phyloP scores from a whole-genome alignment of 371 early-diverging fungal species.

The Mucor mucedo region DNA sequence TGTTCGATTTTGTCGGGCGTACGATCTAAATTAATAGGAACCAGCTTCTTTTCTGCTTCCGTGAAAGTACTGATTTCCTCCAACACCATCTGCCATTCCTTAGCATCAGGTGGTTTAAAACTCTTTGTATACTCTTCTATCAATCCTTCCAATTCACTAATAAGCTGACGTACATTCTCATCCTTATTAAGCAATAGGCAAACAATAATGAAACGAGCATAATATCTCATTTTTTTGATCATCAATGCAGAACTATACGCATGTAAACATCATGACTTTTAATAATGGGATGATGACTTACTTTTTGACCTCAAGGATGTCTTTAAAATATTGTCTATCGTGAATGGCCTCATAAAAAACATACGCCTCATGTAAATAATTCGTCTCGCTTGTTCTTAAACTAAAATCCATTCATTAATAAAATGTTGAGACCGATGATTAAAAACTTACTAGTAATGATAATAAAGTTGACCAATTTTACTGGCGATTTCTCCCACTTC shows the following conservation, averaged over 20 bases:
- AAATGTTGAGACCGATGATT: neutral
- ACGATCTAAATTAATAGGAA: constrained; percentile 70
- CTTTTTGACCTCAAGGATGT: constrained; percentile 89
- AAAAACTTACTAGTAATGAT: constrained; percentile 78
- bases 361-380: constrained; percentile 91
- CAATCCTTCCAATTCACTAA: constrained; percentile 79
- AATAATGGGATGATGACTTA: constrained; percentile 26
- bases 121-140: constrained; percentile 87
- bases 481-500: constrained; percentile 98
- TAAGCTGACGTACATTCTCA: constrained; percentile 76
- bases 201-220: constrained; percentile 95
- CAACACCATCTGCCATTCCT: constrained; percentile 92
- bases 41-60: constrained; percentile 87
- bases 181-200: constrained; percentile 87
- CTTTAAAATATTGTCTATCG: constrained; percentile 92
- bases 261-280: too few species aligned
- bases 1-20: constrained; percentile 66
- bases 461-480: constrained; percentile 95
- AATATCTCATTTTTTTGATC: constrained; percentile 96
- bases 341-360: constrained; percentile 96
- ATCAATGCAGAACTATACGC: constrained; percentile 78
- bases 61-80: constrained; percentile 89
- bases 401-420: constrained; percentile 33
- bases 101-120: constrained; percentile 89
- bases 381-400: constrained; percentile 93